These are phyloP conservation scores for Yueomyces sinensis DNA, from an alignment of 805 yeast genomes.

Conservation along the genomic window DNA sequence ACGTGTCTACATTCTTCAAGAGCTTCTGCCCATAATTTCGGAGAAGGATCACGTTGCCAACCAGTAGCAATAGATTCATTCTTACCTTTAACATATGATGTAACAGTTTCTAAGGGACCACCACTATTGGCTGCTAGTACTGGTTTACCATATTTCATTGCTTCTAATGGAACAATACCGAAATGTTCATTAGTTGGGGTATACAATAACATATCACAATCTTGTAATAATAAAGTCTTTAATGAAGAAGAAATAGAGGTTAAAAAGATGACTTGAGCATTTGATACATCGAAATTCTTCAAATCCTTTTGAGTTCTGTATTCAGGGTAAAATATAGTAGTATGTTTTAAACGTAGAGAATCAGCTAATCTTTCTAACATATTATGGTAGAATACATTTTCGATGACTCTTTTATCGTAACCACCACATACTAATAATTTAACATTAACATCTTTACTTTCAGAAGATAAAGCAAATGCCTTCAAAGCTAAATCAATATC, in stretches of 20 bases:
- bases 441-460: slow-evolving; percentile 19
- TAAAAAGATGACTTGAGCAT: slow-evolving; percentile 49
- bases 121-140: slow-evolving; percentile 83
- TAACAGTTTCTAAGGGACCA: slow-evolving; percentile 76
- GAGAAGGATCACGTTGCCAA: slow-evolving; percentile 38
- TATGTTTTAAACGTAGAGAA: slow-evolving; percentile 29
- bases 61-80: slow-evolving; percentile 42
- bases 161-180: slow-evolving; percentile 95
- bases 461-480: slow-evolving; percentile 38
- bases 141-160: slow-evolving; percentile 74
- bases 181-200: slow-evolving; percentile 92
- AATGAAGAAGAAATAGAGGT: slow-evolving; percentile 64
- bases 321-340: slow-evolving; percentile 28
- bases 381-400: slow-evolving; percentile 58
- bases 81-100: slow-evolving; percentile 18
- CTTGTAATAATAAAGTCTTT: slow-evolving; percentile 47
- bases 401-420: slow-evolving; percentile 61
- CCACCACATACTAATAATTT: slow-evolving; percentile 81
- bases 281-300: slow-evolving; percentile 16
- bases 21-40: slow-evolving; percentile 41
- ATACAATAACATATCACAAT: slow-evolving; percentile 53
- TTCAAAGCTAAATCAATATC: slow-evolving; percentile 66
- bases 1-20: slow-evolving; percentile 28
- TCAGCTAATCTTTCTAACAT: slow-evolving; percentile 44
- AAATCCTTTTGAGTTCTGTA: slow-evolving; percentile 10